These are phyloP conservation scores for Ramaria sp. DNA, from an alignment of 768 basidiomycete species.

Conservation along the genomic window DNA sequence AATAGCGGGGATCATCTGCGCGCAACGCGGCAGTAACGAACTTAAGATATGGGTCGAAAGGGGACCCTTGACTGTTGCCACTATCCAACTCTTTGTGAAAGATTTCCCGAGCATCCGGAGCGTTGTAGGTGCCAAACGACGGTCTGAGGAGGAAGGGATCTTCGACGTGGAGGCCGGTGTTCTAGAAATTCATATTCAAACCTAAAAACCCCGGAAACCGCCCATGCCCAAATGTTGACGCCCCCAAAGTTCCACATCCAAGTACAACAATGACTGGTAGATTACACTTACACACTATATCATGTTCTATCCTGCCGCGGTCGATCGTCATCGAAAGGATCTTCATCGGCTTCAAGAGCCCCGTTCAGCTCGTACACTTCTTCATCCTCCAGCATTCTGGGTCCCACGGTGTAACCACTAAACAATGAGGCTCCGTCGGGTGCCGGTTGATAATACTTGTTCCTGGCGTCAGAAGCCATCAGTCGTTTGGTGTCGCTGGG, in stretches of 20 bases:
- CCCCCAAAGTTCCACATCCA: neutral
- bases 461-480: neutral
- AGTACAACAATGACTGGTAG: neutral
- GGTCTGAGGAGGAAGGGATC: neutral
- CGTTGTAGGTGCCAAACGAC: neutral
- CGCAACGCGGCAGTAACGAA: conserved; percentile 21
- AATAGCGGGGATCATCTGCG: conserved; percentile 32
- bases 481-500: conserved; percentile 35
- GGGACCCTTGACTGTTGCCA: conserved; percentile 3
- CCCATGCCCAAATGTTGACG: no score
- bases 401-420: conserved; percentile 6
- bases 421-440: conserved; percentile 5
- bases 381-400: conserved; percentile 5
- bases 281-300: neutral
- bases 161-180: neutral
- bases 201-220: neutral
- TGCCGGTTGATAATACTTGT: conserved; percentile 5
- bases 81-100: conserved; percentile 2
- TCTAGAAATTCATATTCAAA: neutral
- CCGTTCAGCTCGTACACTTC: conserved; percentile 8
- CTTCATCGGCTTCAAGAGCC: conserved; percentile 1
- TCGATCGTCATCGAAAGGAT: conserved; percentile 2
- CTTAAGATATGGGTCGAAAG: conserved; percentile 19
- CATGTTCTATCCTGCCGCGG: neutral
- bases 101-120: neutral